Conservation (phyloP, 805 yeast species). For the Isabelozyma heimii region DNA sequence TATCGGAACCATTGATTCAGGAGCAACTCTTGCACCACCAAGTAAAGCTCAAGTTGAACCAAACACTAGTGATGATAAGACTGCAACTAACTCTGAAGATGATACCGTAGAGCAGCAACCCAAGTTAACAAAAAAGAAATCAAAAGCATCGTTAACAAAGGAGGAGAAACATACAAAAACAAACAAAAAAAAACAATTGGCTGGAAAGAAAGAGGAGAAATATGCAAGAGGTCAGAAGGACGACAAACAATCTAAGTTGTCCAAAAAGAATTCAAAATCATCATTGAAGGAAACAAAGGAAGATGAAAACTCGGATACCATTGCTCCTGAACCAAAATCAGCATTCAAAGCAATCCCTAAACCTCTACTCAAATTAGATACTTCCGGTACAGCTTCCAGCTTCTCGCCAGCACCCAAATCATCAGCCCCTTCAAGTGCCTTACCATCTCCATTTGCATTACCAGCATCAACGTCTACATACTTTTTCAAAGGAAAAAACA, state of each 20-base stretch:
- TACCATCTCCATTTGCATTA: slow-evolving; percentile 43
- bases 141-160: not conserved
- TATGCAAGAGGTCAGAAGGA: too few relatives aligned
- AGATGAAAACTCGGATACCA: not conserved
- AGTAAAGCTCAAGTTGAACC: not conserved
- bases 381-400: not conserved
- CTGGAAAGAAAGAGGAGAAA: too few relatives aligned
- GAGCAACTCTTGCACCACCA: not conserved
- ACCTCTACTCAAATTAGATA: not conserved
- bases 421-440: slow-evolving; percentile 11
- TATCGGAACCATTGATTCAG: not conserved
- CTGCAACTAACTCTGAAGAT: not conserved
- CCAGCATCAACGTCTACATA: slow-evolving; percentile 42
- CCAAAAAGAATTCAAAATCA: not conserved
- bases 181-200: too few relatives aligned
- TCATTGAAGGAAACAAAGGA: not conserved
- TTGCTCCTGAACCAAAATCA: not conserved
- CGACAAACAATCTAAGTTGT: not conserved
- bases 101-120: not conserved
- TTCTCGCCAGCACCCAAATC: slow-evolving; percentile 4
- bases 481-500: slow-evolving; percentile 30
- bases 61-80: not conserved
- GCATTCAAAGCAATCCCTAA: not conserved
- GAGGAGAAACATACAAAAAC: too few relatives aligned
- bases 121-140: too few relatives aligned